A percentile compares a stretch with the other conserved stretches of the same genome.
These are phyloP conservation scores for Claviceps lovelessii DNA, from an alignment of 2,329 filamentous ascomycete species.

Conservation along the genomic window DNA sequence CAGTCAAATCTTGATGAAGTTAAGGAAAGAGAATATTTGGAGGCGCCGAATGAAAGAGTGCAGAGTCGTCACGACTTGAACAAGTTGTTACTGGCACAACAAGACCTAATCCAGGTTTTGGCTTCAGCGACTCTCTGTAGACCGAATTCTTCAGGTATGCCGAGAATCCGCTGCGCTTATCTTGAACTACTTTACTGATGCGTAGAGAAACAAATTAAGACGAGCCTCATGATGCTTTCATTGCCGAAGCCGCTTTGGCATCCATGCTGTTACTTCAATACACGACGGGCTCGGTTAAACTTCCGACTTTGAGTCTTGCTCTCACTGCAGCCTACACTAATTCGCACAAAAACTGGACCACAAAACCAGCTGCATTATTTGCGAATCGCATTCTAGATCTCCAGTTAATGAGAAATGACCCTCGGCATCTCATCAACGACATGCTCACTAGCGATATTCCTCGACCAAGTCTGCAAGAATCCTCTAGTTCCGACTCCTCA, in stretches of 20 bases:
- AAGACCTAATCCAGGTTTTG: background rate
- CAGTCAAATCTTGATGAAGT: background rate
- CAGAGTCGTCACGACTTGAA: background rate
- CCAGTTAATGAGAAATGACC: conserved; percentile 10
- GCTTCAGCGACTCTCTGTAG: background rate
- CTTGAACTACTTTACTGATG: background rate
- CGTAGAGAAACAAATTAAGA: background rate
- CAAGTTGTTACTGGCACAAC: background rate
- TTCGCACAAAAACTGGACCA: conserved; percentile 24
- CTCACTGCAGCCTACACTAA: conserved; percentile 19
- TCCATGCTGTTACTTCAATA: conserved; percentile 15
- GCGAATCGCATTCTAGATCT: conserved; percentile 20
- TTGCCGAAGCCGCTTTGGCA: conserved; percentile 15
- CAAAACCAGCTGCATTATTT: conserved; percentile 13
- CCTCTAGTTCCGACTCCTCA: conserved; percentile 15
- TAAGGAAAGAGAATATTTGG: background rate
- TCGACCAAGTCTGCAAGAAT: conserved; percentile 50
- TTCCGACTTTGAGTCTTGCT: conserved; percentile 15
- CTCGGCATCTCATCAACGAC: conserved; percentile 32
- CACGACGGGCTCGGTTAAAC: background rate
- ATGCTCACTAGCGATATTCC: conserved; percentile 48
- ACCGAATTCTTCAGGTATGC: background rate
- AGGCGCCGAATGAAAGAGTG: background rate
- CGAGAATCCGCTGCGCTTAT: background rate
- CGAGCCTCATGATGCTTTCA: conserved; percentile 2